phyloP scores from a whole-genome alignment of 441 rosid species.

The Pelargonium fulgidum region DNA sequence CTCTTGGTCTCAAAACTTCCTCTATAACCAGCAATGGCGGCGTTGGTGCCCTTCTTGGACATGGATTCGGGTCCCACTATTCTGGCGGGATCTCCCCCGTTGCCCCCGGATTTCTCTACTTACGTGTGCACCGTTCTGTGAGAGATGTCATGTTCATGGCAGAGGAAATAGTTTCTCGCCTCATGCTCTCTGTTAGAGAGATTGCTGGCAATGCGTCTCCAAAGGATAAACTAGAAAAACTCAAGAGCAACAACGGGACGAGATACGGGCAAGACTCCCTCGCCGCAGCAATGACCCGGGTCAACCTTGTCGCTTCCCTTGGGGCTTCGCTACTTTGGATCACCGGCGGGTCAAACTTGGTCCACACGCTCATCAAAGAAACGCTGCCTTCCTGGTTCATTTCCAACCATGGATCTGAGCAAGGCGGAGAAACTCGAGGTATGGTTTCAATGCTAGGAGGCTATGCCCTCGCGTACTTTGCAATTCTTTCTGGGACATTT shows the following conservation, averaged over 20 bases:
- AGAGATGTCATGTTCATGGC: slow-evolving; percentile 74
- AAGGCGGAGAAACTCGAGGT: slow-evolving; percentile 48
- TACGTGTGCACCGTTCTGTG: slow-evolving; percentile 64
- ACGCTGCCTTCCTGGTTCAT: slow-evolving; percentile 94
- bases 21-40: slow-evolving; percentile 64
- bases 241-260: slow-evolving; percentile 56
- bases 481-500: slow-evolving; percentile 65
- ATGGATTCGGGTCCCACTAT: slow-evolving; percentile 76
- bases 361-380: slow-evolving; percentile 71
- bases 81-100: slow-evolving; percentile 79
- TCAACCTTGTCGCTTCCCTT: slow-evolving; percentile 79
- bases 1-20: slow-evolving; percentile 58
- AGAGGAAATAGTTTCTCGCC: slow-evolving; percentile 76
- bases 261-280: slow-evolving; percentile 80
- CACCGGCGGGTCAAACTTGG: slow-evolving; percentile 66
- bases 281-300: slow-evolving; percentile 68
- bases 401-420: slow-evolving; percentile 54
- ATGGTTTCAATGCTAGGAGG: slow-evolving; percentile 75
- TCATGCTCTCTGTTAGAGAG: slow-evolving; percentile 76
- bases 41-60: slow-evolving; percentile 93
- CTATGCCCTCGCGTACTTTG: slow-evolving; percentile 83
- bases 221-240: slow-evolving; percentile 44
- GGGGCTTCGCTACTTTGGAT: slow-evolving; percentile 91
- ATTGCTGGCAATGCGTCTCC: slow-evolving; percentile 53
- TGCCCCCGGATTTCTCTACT: slow-evolving; percentile 87